Conservation (phyloP, 345 rosid genomes). For the Ceriops decandra region DNA sequence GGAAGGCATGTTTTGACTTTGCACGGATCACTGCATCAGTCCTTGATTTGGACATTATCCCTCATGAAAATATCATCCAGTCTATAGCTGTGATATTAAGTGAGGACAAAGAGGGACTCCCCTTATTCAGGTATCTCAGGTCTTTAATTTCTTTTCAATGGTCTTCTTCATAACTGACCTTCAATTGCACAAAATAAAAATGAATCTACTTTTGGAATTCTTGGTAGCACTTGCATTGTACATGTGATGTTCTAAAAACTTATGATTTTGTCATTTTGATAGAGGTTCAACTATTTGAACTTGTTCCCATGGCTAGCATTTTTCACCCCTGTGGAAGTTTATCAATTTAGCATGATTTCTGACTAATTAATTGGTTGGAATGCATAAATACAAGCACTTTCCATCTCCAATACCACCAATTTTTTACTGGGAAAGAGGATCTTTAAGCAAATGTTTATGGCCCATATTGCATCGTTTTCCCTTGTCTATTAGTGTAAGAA, state of each 20-base stretch:
- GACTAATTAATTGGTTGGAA: no score
- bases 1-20: conserved; percentile 92
- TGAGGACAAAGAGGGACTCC: conserved; percentile 65
- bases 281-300: not conserved
- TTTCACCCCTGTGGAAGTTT: not conserved
- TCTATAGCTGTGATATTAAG: conserved; percentile 67
- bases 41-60: conserved; percentile 57
- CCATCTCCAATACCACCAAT: no score
- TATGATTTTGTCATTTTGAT: not conserved
- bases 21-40: conserved; percentile 67
- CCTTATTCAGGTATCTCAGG: conserved; percentile 63
- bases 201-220: not conserved
- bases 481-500: no score
- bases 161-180: no score
- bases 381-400: no score
- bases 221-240: not conserved
- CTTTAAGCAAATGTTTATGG: no score
- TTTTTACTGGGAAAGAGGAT: no score
- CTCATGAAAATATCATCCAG: conserved; percentile 59
- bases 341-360: no score
- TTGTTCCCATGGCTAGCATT: not conserved
- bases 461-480: no score
- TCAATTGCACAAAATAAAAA: not conserved
- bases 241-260: not conserved
- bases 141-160: not conserved